Evolutionary conservation across 2,329 filamentous ascomycete species (phyloP).

Genomic region (Colletotrichum chlorophyti): DNA sequence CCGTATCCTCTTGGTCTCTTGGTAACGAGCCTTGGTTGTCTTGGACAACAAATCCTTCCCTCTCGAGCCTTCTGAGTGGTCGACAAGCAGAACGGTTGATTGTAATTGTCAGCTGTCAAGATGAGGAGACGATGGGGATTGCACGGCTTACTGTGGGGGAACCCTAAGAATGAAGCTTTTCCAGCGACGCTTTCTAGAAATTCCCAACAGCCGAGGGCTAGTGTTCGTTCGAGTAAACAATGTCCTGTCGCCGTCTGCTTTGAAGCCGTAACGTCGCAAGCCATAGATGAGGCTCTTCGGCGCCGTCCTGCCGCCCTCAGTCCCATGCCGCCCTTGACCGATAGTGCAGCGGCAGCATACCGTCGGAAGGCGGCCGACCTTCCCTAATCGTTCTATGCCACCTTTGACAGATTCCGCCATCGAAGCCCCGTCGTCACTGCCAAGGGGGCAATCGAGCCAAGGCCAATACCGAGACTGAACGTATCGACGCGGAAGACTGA

Average conservation of each 20-base stretch:
- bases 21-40: slow-evolving; percentile 9
- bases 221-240: background rate
- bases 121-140: background rate
- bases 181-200: background rate
- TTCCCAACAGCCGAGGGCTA: background rate
- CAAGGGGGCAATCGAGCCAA: slow-evolving; percentile 18
- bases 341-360: background rate
- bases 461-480: slow-evolving; percentile 23
- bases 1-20: background rate
- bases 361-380: background rate
- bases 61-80: background rate
- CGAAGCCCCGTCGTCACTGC: slow-evolving; percentile 15
- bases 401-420: background rate
- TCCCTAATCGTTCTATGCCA: too few relatives aligned
- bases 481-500: background rate
- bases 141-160: background rate
- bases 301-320: too few relatives aligned
- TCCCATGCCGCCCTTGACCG: background rate
- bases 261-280: background rate
- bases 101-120: slow-evolving; percentile 16
- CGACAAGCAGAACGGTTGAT: background rate
- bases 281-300: slow-evolving; percentile 13
- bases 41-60: slow-evolving; percentile 16
- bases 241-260: too few relatives aligned
- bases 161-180: background rate